phyloP scores from a whole-genome alignment of 768 basidiomycete genomes.

The Tulasnella sp. region DNA sequence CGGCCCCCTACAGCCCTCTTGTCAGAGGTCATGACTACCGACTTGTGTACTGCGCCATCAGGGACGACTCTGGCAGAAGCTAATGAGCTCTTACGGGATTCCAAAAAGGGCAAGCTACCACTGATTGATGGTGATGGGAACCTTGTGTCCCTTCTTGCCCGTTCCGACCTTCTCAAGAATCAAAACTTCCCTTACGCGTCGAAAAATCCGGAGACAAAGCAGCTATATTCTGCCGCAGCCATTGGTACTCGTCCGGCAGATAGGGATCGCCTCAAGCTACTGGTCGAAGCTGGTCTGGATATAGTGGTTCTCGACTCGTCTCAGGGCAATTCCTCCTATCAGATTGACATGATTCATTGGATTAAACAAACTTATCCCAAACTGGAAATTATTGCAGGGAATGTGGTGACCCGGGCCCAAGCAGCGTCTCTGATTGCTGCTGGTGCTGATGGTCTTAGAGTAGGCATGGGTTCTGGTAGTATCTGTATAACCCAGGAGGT shows the following conservation, averaged over 20 bases:
- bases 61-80: slow-evolving; percentile 87
- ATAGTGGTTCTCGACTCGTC: slow-evolving; percentile 91
- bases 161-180: slow-evolving; percentile 94
- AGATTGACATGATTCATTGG: slow-evolving; percentile 89
- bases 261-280: slow-evolving; percentile 65
- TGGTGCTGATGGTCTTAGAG: slow-evolving; percentile 87
- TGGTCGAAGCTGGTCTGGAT: slow-evolving; percentile 90
- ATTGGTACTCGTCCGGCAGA: slow-evolving; percentile 87
- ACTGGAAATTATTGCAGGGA: slow-evolving; percentile 90
- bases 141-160: slow-evolving; percentile 76
- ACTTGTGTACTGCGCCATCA: slow-evolving; percentile 68
- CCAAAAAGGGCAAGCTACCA: slow-evolving; percentile 96
- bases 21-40: slow-evolving; percentile 74
- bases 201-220: slow-evolving; percentile 82
- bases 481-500: slow-evolving; percentile 99
- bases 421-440: slow-evolving; percentile 87
- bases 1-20: slow-evolving; percentile 52
- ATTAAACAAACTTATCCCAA: slow-evolving; percentile 76
- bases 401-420: slow-evolving; percentile 96
- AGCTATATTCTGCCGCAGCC: slow-evolving; percentile 91
- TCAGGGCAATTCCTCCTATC: slow-evolving; percentile 90
- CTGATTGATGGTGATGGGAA: slow-evolving; percentile 54
- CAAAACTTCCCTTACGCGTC: slow-evolving; percentile 91
- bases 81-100: slow-evolving; percentile 86
- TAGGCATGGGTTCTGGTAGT: slow-evolving; percentile 97